phyloP scores from a whole-genome alignment of 2,329 filamentous ascomycete genomes.

The Fusarium kyushuense region DNA sequence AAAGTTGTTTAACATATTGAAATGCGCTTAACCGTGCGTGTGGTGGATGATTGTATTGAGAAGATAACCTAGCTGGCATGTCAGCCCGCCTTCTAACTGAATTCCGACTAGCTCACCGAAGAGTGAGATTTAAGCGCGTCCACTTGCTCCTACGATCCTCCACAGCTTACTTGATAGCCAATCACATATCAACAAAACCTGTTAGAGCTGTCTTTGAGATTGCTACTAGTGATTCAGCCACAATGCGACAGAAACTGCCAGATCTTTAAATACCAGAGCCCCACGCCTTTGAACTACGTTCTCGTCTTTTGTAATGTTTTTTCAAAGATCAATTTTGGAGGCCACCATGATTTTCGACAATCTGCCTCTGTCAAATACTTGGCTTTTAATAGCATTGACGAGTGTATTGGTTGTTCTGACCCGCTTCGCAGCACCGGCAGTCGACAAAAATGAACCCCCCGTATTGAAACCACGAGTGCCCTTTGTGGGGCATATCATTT shows the following conservation, averaged over 20 bases:
- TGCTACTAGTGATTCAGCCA: not conserved
- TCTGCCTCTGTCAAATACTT: not conserved
- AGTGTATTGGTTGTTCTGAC: not conserved
- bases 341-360: constrained; percentile 7
- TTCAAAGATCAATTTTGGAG: fast-evolving
- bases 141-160: not conserved
- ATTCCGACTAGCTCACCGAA: not conserved
- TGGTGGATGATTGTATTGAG: too few species aligned
- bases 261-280: not conserved
- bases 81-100: not conserved
- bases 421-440: not conserved
- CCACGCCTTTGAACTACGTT: not conserved
- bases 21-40: too few species aligned
- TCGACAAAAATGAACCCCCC: constrained; percentile 31
- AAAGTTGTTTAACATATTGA: too few species aligned
- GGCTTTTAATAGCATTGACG: not conserved
- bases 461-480: constrained; percentile 26
- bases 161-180: not conserved
- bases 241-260: not conserved
- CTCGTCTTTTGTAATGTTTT: not conserved
- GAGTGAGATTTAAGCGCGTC: not conserved
- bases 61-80: not conserved
- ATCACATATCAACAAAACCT: not conserved
- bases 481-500: constrained; percentile 34
- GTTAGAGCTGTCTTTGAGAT: not conserved